A percentile compares a stretch with the other conserved stretches of the same genome.
Evolutionary conservation across 2,329 filamentous ascomycete genomes (phyloP).

Genomic region (Fusarium multiceps): DNA sequence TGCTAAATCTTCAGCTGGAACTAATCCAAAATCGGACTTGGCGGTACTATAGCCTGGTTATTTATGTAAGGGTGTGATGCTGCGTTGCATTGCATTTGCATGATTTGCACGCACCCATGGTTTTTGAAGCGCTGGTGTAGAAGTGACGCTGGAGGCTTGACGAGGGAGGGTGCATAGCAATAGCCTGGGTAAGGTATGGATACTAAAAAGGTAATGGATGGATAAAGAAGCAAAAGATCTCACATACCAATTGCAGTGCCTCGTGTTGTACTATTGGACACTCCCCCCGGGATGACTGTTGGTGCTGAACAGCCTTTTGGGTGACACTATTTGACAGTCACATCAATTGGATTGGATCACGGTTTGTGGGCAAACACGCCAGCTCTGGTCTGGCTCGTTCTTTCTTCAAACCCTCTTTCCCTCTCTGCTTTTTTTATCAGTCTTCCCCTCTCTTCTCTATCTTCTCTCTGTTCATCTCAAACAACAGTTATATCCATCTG

Average conservation of each 20-base stretch:
- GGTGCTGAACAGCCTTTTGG: background rate
- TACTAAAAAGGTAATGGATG: background rate
- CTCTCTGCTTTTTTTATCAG: background rate
- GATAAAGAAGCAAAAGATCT: background rate
- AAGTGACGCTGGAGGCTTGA: conserved; percentile 36
- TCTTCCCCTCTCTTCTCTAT: conserved; percentile 1
- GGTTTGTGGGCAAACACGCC: background rate
- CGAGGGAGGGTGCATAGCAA: background rate
- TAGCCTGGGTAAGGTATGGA: background rate
- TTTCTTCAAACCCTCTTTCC: conserved; percentile 7
- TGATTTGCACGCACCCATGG: background rate
- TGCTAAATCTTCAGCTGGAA: conserved; percentile 1
- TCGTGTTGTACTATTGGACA: conserved; percentile 11
- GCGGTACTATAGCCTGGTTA: conserved; percentile 1
- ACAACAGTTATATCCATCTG: background rate
- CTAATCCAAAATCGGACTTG: conserved; percentile 22
- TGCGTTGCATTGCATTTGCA: background rate
- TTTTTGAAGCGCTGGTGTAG: conserved; percentile 13
- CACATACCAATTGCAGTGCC: background rate
- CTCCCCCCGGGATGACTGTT: background rate
- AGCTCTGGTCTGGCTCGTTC: background rate
- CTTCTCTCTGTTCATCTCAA: background rate
- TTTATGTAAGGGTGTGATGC: conserved; percentile 21
- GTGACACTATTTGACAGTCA: background rate
- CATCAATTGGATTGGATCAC: background rate